These are phyloP conservation scores for Neurospora pannonica DNA, from an alignment of 495 filamentous ascomycete species.

Conservation along the genomic window DNA sequence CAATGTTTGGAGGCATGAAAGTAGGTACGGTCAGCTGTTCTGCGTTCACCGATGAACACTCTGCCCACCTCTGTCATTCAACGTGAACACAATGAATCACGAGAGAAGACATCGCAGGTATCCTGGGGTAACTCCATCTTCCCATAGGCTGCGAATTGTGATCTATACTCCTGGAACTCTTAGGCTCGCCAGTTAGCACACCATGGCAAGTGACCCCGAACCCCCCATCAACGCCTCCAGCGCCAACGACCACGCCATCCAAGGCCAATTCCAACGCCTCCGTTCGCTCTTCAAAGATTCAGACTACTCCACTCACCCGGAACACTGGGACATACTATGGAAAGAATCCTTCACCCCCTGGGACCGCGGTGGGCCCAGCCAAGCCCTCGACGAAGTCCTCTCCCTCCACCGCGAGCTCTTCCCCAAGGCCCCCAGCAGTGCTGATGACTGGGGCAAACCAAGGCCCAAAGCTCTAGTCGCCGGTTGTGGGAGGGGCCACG, in stretches of 20 bases:
- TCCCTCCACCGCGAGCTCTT: constrained; percentile 32
- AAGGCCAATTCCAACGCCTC: constrained; percentile 6
- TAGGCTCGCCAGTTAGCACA: not conserved
- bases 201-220: not conserved
- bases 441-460: constrained; percentile 19
- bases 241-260: not conserved
- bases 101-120: not conserved
- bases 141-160: not conserved
- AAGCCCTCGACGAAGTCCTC: constrained; percentile 57
- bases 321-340: constrained; percentile 58
- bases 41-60: not conserved
- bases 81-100: not conserved
- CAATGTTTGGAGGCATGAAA: not conserved
- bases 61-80: not conserved
- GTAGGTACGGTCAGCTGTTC: not conserved
- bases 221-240: not conserved
- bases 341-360: constrained; percentile 55
- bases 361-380: constrained; percentile 57
- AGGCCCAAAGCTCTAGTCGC: constrained; percentile 50
- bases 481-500: constrained; percentile 70
- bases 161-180: not conserved
- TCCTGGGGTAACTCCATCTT: no score
- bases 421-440: constrained; percentile 13
- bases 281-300: constrained; percentile 12
- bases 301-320: constrained; percentile 20